Conservation (phyloP, 441 rosid species). For the Mallotus japonicus region DNA sequence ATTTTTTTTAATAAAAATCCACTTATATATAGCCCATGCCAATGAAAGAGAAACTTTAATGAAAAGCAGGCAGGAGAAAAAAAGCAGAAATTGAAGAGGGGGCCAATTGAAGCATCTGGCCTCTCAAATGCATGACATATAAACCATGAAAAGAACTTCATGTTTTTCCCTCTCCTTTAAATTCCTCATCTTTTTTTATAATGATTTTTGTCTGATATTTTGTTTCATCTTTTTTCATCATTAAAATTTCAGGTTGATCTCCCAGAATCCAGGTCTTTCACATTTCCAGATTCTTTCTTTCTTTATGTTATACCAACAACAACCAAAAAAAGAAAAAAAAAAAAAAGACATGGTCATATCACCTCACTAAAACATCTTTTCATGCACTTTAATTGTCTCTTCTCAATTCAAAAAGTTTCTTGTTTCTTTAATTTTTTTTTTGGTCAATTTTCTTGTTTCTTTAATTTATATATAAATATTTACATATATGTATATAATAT, state of each 20-base stretch:
- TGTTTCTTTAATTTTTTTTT: too few relatives aligned
- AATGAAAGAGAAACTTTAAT: too few relatives aligned
- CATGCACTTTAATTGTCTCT: constrained; percentile 25
- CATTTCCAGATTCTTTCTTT: constrained; percentile 17
- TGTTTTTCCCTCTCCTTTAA: too few relatives aligned
- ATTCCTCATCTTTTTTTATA: neutral
- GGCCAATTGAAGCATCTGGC: neutral
- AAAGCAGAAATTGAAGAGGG: neutral
- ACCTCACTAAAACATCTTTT: constrained; percentile 21
- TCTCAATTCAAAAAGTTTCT: neutral
- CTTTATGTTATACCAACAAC: neutral
- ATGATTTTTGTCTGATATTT: constrained; percentile 8
- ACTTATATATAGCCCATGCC: too few relatives aligned
- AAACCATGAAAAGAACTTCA: constrained; percentile 1
- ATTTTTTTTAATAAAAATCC: too few relatives aligned
- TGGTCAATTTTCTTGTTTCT: too few relatives aligned
- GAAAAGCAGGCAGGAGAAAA: neutral
- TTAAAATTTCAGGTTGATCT: constrained; percentile 13
- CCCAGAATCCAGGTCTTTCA: constrained; percentile 33
- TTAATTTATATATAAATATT: too few relatives aligned
- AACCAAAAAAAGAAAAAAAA: constrained; percentile 6
- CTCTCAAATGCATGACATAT: constrained; percentile 4
- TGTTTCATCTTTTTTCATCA: neutral
- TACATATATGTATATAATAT: too few relatives aligned
- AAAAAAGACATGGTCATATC: constrained; percentile 17